Evolutionary conservation across 2,329 filamentous ascomycete genomes (phyloP), one percentile per base, ranked within the genome.

Genomic region (Keithomyces neogunnii): DNA sequence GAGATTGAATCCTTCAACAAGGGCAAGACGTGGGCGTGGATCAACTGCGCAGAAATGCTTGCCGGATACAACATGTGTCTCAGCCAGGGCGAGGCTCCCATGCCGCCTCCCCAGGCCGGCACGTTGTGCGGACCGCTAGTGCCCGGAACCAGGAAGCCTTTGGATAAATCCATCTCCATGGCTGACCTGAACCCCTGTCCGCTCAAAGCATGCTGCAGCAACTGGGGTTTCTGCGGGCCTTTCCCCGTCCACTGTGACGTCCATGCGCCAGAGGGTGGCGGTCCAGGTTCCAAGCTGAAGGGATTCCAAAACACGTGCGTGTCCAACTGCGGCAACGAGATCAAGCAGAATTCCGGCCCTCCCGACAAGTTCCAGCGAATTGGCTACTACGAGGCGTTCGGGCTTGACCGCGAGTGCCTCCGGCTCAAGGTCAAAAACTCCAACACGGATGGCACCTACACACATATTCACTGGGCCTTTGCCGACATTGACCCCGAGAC

Each of bases 401-500:
- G 45, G 10, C 35, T 50, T 5, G 28, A 51, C 2, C 53, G 56
- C 39, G 31, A 48, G 3, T 58, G 56, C 38, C 48, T 56, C 4
- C 35, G 39, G n/a, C 10, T 52, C n/a, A 46, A 31, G 10, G 54
- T 52, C 7, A 55, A 57, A n/a, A n/a, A 55, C 30, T 50, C 55
- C 33, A 56, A 59, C n/a, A 57, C 54, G 0, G 52, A 57, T 5
- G 48, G 53, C 1, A 46, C 48, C 3, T 60, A 58, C n/a, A 59
- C 57, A 1, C 54, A 59, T 36, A 57, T 60, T 3, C 57, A 61
- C 13, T 59, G 55, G 51, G 58, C 48, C 0, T 74, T 73, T 58
- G 67, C 53, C 4, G 54, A 51, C 0, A 55, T 73, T 26, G 62
- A 59, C 2, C 45, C 54, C 0, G 40, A 51, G 4, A 57, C 55